Evolutionary conservation across 108 stramenopile genomes (phyloP).

Genomic region (Fragilariopsis cylindrus): DNA sequence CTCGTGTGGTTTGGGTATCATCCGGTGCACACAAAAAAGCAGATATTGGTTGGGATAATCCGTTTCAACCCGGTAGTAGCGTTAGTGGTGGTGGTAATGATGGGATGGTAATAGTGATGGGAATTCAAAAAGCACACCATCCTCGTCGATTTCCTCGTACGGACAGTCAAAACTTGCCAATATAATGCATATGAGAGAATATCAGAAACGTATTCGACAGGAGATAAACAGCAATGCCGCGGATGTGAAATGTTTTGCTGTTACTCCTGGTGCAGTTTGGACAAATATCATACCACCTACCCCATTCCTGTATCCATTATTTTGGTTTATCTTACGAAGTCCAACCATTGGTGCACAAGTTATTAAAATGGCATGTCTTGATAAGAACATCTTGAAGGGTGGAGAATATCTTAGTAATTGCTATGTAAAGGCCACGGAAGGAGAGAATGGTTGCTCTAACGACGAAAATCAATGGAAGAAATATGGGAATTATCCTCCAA

Average conservation of each 20-base stretch:
- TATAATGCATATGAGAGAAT: slow-evolving; percentile 12
- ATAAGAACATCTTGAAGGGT: background rate
- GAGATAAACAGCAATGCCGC: background rate
- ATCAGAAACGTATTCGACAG: slow-evolving; percentile 1
- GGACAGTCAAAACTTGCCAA: slow-evolving; percentile 20
- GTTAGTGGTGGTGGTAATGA: background rate
- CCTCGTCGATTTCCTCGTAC: background rate
- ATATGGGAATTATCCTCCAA: background rate
- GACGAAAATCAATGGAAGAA: slow-evolving; percentile 10
- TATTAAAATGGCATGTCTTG: slow-evolving; percentile 17
- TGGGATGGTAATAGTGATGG: too few relatives aligned
- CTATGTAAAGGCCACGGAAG: slow-evolving; percentile 1
- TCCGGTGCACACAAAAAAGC: slow-evolving; percentile 20
- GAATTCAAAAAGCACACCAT: background rate
- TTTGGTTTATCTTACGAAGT: background rate
- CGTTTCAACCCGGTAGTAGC: background rate
- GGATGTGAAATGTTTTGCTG: slow-evolving; percentile 17
- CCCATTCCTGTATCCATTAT: background rate
- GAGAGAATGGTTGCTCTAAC: slow-evolving; percentile 7
- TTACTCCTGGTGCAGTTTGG: slow-evolving; percentile 11
- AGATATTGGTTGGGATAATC: slow-evolving; percentile 8
- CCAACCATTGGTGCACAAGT: slow-evolving; percentile 9
- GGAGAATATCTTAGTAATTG: slow-evolving; percentile 14
- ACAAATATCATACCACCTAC: background rate
- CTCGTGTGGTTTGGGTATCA: slow-evolving; percentile 14